These are phyloP conservation scores for Stagonosporopsis tanaceti DNA, from an alignment of 2,329 filamentous ascomycete species.

Conservation along the genomic window DNA sequence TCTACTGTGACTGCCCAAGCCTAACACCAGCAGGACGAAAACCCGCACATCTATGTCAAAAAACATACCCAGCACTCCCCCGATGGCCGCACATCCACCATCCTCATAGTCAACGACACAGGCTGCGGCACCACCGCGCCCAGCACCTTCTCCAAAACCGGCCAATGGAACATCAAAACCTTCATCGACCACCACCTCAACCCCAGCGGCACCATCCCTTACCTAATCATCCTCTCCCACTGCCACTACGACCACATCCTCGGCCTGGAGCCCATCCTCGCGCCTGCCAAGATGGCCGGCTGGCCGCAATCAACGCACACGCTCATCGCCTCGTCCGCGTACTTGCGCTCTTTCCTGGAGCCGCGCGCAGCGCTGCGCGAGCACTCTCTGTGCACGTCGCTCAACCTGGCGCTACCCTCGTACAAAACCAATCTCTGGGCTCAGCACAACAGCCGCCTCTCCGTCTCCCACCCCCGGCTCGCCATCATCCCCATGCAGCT, in stretches of 20 bases:
- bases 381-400: constrained; percentile 11
- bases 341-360: constrained; percentile 3
- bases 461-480: background rate
- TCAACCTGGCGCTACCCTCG: background rate
- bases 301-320: background rate
- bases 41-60: constrained; percentile 20
- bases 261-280: constrained; percentile 11
- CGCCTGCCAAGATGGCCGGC: background rate
- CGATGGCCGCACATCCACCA: background rate
- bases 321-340: constrained; percentile 2
- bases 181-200: constrained; percentile 25
- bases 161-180: constrained; percentile 16
- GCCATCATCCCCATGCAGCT: background rate
- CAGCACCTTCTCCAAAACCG: background rate
- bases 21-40: constrained; percentile 10
- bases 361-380: constrained; percentile 3
- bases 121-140: constrained; percentile 6
- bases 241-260: constrained; percentile 27
- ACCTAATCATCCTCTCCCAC: constrained; percentile 23
- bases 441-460: background rate
- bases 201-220: constrained; percentile 4
- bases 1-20: background rate
- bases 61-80: constrained; percentile 6
- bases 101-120: constrained; percentile 16
- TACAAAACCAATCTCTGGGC: constrained; percentile 10